Percentiles rank a stretch among this genome's conserved stretches.
These are phyloP conservation scores for Stylosanthes scabra DNA, from an alignment of 331 rosid species.

Conservation along the genomic window DNA sequence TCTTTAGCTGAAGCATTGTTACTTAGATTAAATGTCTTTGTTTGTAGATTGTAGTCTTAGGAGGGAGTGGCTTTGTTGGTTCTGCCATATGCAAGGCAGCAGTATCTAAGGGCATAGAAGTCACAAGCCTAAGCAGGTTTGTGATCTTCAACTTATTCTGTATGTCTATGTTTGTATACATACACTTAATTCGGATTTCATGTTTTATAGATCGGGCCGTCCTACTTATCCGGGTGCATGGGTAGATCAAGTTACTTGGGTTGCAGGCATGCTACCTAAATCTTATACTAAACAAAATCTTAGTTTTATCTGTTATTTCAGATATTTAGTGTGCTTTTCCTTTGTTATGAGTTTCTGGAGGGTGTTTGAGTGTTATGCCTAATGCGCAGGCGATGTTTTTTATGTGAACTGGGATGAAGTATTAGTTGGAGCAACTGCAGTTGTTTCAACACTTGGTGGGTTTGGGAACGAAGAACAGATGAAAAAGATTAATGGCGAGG, in stretches of 20 bases:
- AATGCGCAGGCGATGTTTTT: constrained; percentile 86
- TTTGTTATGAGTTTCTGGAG: background rate
- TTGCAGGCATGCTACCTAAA: constrained; percentile 71
- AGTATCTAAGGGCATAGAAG: constrained; percentile 93
- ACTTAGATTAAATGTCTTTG: constrained; percentile 28
- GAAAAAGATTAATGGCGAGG: constrained; percentile 90
- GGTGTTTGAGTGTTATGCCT: constrained; percentile 32
- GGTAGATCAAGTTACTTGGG: constrained; percentile 95
- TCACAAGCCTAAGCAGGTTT: constrained; percentile 84
- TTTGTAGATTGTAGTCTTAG: constrained; percentile 86
- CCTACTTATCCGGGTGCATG: constrained; percentile 74
- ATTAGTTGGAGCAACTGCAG: constrained; percentile 92
- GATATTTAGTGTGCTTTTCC: constrained; percentile 9
- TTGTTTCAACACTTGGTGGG: constrained; percentile 95
- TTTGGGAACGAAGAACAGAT: constrained; percentile 91
- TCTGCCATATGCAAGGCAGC: constrained; percentile 98
- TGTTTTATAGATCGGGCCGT: constrained; percentile 84
- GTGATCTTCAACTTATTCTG: constrained; percentile 13
- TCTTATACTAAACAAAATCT: constrained; percentile 7
- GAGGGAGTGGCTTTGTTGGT: constrained; percentile 98
- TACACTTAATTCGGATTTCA: constrained; percentile 19
- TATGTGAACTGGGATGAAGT: constrained; percentile 96
- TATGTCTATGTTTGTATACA: constrained; percentile 18
- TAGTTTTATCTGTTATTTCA: background rate
- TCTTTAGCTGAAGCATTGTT: constrained; percentile 22